Conservation (phyloP, 2,329 filamentous ascomycete genomes). For the Blastomyces parvus region DNA sequence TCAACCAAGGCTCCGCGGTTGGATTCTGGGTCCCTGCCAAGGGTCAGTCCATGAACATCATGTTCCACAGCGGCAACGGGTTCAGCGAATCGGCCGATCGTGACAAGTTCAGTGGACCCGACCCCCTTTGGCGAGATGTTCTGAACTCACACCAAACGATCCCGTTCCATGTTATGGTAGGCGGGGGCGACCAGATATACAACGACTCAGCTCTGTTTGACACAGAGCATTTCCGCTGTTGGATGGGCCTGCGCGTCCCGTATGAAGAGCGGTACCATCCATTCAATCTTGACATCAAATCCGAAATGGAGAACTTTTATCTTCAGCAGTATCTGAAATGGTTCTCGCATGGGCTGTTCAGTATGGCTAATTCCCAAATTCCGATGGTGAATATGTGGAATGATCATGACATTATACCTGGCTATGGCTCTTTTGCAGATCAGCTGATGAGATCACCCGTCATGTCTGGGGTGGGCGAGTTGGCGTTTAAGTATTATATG, state of each 20-base stretch:
- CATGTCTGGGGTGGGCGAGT: constrained; percentile 77
- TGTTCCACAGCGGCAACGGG: constrained; percentile 97
- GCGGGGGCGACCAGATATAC: constrained; percentile 94
- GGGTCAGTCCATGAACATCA: constrained; percentile 88
- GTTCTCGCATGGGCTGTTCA: constrained; percentile 93
- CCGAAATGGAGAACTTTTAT: constrained; percentile 82
- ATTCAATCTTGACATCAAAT: constrained; percentile 72
- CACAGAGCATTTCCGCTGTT: constrained; percentile 67
- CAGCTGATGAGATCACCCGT: constrained; percentile 85
- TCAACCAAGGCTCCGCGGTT: constrained; percentile 79
- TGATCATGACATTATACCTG: constrained; percentile 86
- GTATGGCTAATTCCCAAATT: constrained; percentile 87
- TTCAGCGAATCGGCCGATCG: constrained; percentile 74
- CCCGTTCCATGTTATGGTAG: constrained; percentile 97
- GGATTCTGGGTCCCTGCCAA: constrained; percentile 90
- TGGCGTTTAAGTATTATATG: constrained; percentile 98
- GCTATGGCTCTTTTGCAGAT: constrained; percentile 86
- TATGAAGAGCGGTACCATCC: constrained; percentile 67
- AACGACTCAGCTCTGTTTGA: constrained; percentile 76
- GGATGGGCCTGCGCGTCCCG: constrained; percentile 72
- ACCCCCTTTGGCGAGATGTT: constrained; percentile 94
- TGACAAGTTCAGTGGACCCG: constrained; percentile 76
- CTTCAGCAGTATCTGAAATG: constrained; percentile 81
- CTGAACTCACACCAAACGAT: constrained; percentile 81
- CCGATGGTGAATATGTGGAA: constrained; percentile 99